Base-by-base conservation (phyloP, 2,329 filamentous ascomycete genomes). In the Epichloe sibirici region DNA sequence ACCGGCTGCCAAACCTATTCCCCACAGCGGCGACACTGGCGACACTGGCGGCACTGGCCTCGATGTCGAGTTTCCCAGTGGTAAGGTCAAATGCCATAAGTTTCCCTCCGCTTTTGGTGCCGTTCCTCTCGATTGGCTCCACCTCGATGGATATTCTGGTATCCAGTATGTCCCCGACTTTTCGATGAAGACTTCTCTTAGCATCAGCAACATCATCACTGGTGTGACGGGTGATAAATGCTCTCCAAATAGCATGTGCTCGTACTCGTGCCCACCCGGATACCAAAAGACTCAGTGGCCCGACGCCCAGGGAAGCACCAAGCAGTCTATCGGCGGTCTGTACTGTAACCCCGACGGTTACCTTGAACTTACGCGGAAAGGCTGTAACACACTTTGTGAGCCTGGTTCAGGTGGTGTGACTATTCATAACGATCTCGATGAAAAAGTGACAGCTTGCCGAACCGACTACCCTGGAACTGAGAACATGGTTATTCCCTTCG, bases 401-500 rank as follows among this genome's bases (percentile, higher is more conserved):
- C 60, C 71, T 35, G 90, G 90, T 56, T 77, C 79, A 48, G 81
- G 82, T 42, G 80, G 83, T 58, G 79, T 96, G 59, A 74, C 75
- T 55, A 79, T 95, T 55, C 65, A 83, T 68, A 98, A 95, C 77
- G 81, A 84, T 52, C 76, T 96, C 37, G 64, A 69, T 48, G 65
- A 79, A 39, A 71, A 78, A 44, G 85, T 88, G 31, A 78, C 85
- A 45, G 79, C 95, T 60, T 98, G 93, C 81, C 89, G 89, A 69
- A 97, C 93, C 58, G 90, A 96, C 69, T 98, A 98, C 72, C 93
- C 93, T 56, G 91, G 90, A 65, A 90, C 83, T 54, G 93, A 98
- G 74, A 77, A 77, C 61, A 91, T 95, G 82, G 88, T 86, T 51
- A 78, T 97, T 54, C 88, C 91, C 45, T 72, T 90, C 46, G 71